Conservation (phyloP, 192 early-diverging fungal genomes). For the Thamnidium elegans region DNA sequence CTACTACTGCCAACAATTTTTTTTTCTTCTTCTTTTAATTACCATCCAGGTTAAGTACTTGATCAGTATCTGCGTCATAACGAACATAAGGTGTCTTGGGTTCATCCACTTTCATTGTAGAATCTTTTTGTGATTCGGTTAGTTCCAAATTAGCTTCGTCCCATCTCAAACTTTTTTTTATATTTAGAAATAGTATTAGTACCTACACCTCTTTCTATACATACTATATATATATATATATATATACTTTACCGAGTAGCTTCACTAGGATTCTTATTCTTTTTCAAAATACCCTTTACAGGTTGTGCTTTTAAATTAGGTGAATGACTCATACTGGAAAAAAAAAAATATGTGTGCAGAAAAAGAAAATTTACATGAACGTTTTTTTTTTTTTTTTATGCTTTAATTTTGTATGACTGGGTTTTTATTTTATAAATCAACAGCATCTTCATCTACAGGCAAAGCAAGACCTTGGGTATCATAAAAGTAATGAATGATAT, state of each 20-base stretch:
- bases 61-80: constrained; percentile 80
- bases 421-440: neutral
- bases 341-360: neutral
- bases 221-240: no score
- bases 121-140: constrained; percentile 85
- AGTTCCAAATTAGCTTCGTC: constrained; percentile 91
- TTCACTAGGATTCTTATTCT: constrained; percentile 2
- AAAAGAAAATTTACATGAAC: neutral
- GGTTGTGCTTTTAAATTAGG: constrained; percentile 22
- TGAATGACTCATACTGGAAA: constrained; percentile 6
- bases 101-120: constrained; percentile 96
- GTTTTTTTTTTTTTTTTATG: neutral
- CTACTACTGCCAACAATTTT: no score
- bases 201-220: no score
- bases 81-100: constrained; percentile 94
- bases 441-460: neutral
- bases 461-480: constrained; percentile 1
- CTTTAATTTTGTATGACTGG: neutral
- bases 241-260: constrained; percentile 18
- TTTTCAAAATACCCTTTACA: constrained; percentile 36
- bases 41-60: constrained; percentile 48
- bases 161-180: constrained; percentile 71
- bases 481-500: constrained; percentile 50
- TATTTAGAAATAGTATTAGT: neutral
- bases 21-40: no score